phyloP scores from a whole-genome alignment of 2,329 filamentous ascomycete species.

The Neofusicoccum kwambonambiense region DNA sequence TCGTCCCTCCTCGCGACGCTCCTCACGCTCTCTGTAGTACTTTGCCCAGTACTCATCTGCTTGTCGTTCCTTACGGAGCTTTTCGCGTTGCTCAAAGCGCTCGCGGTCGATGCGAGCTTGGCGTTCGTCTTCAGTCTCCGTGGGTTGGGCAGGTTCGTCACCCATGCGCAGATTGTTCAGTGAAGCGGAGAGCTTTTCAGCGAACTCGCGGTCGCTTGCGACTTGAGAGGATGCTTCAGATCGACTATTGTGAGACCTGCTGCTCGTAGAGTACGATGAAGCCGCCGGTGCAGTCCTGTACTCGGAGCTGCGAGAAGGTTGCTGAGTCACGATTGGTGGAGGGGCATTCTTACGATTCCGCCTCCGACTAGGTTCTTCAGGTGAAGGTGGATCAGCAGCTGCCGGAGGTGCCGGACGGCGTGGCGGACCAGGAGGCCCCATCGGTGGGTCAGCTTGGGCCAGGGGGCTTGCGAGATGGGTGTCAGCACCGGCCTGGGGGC shows the following conservation, averaged over 20 bases:
- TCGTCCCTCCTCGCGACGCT: neutral
- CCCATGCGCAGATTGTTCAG: neutral
- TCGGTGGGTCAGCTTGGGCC: neutral
- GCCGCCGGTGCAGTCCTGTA: neutral
- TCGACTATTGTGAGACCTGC: neutral
- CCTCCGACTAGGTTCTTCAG: neutral
- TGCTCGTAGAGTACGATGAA: neutral
- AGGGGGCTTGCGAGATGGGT: neutral
- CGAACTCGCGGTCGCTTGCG: neutral
- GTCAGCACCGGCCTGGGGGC: conserved; percentile 6
- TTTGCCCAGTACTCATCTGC: conserved; percentile 7
- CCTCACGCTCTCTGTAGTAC: neutral
- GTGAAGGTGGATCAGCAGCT: conserved; percentile 12
- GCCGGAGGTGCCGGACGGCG: conserved; percentile 4
- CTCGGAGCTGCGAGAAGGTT: neutral
- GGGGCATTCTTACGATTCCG: neutral
- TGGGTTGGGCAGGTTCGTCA: neutral
- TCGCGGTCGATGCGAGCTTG: conserved; percentile 6
- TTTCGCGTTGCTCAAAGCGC: neutral
- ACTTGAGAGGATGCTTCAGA: neutral
- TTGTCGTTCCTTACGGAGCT: neutral
- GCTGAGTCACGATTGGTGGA: conserved; percentile 10
- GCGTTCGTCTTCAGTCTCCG: neutral
- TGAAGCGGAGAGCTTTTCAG: neutral
- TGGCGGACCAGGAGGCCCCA: conserved; percentile 9